A percentile compares a stretch with the other conserved stretches of the same genome.
phyloP scores from a whole-genome alignment of 495 filamentous ascomycete species.

The Neurospora intermedia region DNA sequence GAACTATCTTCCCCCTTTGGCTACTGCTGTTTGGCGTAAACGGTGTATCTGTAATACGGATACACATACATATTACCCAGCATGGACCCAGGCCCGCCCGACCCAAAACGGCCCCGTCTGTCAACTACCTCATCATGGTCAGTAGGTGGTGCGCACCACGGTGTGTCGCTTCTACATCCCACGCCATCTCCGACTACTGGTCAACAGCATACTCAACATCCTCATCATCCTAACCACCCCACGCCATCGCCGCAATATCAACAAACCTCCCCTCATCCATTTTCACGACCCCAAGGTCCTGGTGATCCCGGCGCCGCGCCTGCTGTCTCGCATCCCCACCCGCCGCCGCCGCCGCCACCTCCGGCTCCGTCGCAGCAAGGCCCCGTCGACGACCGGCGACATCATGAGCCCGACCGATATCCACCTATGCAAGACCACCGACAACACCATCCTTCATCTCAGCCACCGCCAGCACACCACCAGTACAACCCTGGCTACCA shows the following conservation, averaged over 20 bases:
- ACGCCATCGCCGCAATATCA: conserved; percentile 33
- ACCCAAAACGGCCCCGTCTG: conserved; percentile 38
- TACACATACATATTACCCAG: conserved; percentile 34
- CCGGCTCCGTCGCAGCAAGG: conserved; percentile 5
- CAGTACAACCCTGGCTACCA: conserved; percentile 36
- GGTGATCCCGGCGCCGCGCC: conserved; percentile 17
- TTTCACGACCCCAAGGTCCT: conserved; percentile 29
- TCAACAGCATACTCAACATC: conserved; percentile 12
- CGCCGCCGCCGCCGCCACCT: conserved; percentile 6
- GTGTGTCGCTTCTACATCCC: conserved; percentile 36
- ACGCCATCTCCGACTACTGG: conserved; percentile 26
- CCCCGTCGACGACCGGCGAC: conserved; percentile 36
- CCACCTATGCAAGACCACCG: conserved; percentile 41
- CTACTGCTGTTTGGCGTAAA: conserved; percentile 29
- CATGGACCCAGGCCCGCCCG: conserved; percentile 41
- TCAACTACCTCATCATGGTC: conserved; percentile 35
- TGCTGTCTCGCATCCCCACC: conserved; percentile 8
- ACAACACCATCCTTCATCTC: conserved; percentile 37
- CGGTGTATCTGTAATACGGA: conserved; percentile 20
- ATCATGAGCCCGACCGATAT: conserved; percentile 38
- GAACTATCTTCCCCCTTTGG: conserved; percentile 11
- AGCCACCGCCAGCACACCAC: conserved; percentile 26
- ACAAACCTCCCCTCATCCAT: conserved; percentile 24
- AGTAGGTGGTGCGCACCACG: conserved; percentile 27
- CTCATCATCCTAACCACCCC: conserved; percentile 28